Conservation (phyloP, 2,329 filamentous ascomycete genomes). For the Talaromyces sp. region DNA sequence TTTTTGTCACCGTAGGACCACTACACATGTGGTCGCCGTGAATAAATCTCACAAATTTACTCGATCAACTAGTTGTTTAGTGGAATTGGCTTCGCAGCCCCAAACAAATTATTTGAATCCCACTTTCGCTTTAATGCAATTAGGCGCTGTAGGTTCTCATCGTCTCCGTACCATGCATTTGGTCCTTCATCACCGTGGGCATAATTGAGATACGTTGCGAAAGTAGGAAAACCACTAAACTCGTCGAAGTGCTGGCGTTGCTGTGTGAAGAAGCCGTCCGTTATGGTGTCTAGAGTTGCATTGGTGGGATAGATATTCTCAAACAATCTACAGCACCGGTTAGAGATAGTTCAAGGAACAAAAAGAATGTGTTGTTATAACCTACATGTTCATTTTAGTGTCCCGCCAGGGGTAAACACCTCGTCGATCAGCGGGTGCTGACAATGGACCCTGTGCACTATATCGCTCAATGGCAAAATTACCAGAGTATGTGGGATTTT, state of each 20-base stretch:
- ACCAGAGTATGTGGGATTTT: slow-evolving; percentile 3
- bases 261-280: slow-evolving; percentile 4
- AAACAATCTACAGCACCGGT: neutral
- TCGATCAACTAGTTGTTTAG: neutral
- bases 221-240: slow-evolving; percentile 3
- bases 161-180: slow-evolving; percentile 18
- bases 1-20: too few relatives aligned
- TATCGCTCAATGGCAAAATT: slow-evolving; percentile 8
- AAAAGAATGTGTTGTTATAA: neutral
- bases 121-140: slow-evolving; percentile 20
- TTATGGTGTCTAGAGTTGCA: slow-evolving; percentile 2
- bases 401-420: slow-evolving; percentile 9
- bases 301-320: slow-evolving; percentile 6
- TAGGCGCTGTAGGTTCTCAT: slow-evolving; percentile 19
- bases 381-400: slow-evolving; percentile 8
- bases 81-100: slow-evolving; percentile 5
- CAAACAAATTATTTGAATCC: slow-evolving; percentile 23
- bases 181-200: slow-evolving; percentile 23
- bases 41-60: neutral
- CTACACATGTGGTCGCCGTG: neutral
- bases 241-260: slow-evolving; percentile 10
- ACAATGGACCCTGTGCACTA: slow-evolving; percentile 6
- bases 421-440: neutral
- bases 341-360: neutral
- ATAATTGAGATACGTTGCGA: slow-evolving; percentile 24